Evolutionary conservation across 495 filamentous ascomycete genomes (phyloP), one percentile per base, ranked within the genome.

Genomic region (Aspergillus heteromorphus): DNA sequence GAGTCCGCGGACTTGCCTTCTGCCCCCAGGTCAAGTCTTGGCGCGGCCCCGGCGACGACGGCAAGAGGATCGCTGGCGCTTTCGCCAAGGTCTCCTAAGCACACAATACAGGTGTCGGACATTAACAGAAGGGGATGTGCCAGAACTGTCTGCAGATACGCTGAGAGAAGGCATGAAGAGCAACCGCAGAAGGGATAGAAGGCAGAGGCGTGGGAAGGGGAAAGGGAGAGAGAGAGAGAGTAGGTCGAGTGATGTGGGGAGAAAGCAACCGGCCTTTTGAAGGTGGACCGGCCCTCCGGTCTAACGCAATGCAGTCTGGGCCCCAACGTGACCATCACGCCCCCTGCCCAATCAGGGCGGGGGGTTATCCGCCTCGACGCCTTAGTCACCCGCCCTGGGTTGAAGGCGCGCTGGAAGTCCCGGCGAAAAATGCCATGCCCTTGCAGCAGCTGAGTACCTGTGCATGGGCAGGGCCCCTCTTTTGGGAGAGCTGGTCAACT

Each of bases 61-160:
- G 61, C 75, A 67, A 66, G 70, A 67, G 72, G 67, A 69, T 79
- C 73, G 68, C 71, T 78, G 74, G 73, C 73, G 65, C 69, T 74
- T 74, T 78, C 72, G 73, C 84, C 87, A 74, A 97, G 85, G 76
- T 88, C 86, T 72, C 92, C 90, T 72, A 97, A 82, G 83, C 92
- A 97, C 69, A 97, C 88, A 76, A 95, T 96, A 78, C 91, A 96
- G 63, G 90, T 89, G 71, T 95, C 91, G 75, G 88, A 88, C 91
- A 93, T 92, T 66, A 68, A 72, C 68, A 65, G 69, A 65, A 54
- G 66, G 59, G 57, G 57, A 59, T 49, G 61, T 67, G 60, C 58
- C 64, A 69, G 64, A 60, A 34, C 51, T 63, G 52, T 64, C 49
- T 53, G 56, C 57, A 59, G 62, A 49, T 43, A 51, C 66, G 55